Percentiles rank a stretch among this genome's conserved stretches.
Conservation (phyloP, 2,329 filamentous ascomycete species). For the Bipolaris sorokiniana region DNA sequence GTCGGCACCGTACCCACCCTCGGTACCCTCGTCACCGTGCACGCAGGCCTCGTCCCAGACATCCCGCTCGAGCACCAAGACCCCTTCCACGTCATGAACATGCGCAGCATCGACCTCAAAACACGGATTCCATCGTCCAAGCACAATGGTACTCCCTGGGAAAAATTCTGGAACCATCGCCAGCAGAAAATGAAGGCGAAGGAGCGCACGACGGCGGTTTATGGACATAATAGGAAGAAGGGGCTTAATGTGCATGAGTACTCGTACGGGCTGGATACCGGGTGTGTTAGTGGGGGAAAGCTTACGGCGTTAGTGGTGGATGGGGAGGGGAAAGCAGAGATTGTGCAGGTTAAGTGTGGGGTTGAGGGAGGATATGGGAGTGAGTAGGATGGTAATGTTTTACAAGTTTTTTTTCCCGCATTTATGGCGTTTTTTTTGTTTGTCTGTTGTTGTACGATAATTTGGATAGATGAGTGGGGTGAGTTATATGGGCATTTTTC, state of each 20-base stretch:
- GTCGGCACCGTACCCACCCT: slow-evolving; percentile 67
- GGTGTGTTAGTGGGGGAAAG: slow-evolving; percentile 76
- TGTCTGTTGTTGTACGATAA: too few relatives aligned
- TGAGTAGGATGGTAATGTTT: slow-evolving; percentile 13
- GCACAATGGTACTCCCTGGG: slow-evolving; percentile 68
- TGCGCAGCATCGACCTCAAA: slow-evolving; percentile 76
- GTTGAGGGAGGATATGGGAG: slow-evolving; percentile 25
- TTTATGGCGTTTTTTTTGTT: too few relatives aligned
- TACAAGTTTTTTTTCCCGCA: too few relatives aligned
- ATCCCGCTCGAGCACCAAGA: slow-evolving; percentile 73
- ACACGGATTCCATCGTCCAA: slow-evolving; percentile 63
- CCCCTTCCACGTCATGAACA: slow-evolving; percentile 86
- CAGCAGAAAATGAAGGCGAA: slow-evolving; percentile 43
- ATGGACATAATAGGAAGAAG: slow-evolving; percentile 72
- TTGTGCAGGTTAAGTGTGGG: slow-evolving; percentile 52
- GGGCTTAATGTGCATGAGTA: slow-evolving; percentile 73
- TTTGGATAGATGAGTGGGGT: too few relatives aligned
- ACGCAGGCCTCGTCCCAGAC: slow-evolving; percentile 83
- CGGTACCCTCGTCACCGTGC: slow-evolving; percentile 75
- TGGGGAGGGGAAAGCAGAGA: slow-evolving; percentile 49
- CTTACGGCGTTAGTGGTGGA: slow-evolving; percentile 80
- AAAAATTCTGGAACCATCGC: slow-evolving; percentile 61
- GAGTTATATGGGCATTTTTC: too few relatives aligned
- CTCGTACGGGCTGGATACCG: slow-evolving; percentile 84
- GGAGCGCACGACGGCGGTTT: slow-evolving; percentile 68